Evolutionary conservation across 805 yeast genomes (phyloP), one percentile per base, ranked within the genome.

Genomic region (Soucietia sequanensis): DNA sequence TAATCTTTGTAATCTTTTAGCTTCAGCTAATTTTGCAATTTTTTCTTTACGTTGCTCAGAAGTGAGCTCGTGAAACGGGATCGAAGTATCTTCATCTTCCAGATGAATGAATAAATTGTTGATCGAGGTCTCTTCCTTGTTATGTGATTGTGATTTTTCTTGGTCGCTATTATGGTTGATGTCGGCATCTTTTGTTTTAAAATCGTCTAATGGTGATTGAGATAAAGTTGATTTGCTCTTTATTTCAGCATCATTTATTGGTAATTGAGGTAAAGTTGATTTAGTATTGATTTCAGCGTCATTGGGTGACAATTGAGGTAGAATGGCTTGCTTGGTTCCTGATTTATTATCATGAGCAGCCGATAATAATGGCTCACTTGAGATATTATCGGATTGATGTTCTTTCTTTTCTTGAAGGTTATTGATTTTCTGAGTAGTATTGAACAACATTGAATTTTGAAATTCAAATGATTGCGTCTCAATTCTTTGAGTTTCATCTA

Each of bases 291-390:
- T 18, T 23, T 43, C 39, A 10, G 42, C 42, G 23, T 43, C 46
- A 34, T 52, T 56, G 3, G 49, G 28, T 5, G 41, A 52, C 30
- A 66, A 48, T 40, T 67, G 71, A 1, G 72, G 72, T 14, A 66
- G 53, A 26, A 34, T 41, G 23, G 23, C 23, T 11, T 21, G 23
- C 16, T 52, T 56, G 11, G 37, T 27, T 9, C 37, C 50, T 23
- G 31, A 30, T 27, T 11, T 15, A 12, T 6, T 20, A n/a, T n/a
- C 16, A 9, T 16, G 27, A 6, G 27, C 23, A 14, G 31, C 29
- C 23, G 30, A 15, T 9, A 6, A 21, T 8, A 21, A 23, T 12
- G 33, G 15, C 11, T 5, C 6, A 21, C 6, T 14, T 30, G 6
- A n/a, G 10, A 10, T 15, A 20, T 8, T 11, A 19, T 17, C 19